Evolutionary conservation across 495 filamentous ascomycete genomes (phyloP).

Genomic region (Tuber calosporum): DNA sequence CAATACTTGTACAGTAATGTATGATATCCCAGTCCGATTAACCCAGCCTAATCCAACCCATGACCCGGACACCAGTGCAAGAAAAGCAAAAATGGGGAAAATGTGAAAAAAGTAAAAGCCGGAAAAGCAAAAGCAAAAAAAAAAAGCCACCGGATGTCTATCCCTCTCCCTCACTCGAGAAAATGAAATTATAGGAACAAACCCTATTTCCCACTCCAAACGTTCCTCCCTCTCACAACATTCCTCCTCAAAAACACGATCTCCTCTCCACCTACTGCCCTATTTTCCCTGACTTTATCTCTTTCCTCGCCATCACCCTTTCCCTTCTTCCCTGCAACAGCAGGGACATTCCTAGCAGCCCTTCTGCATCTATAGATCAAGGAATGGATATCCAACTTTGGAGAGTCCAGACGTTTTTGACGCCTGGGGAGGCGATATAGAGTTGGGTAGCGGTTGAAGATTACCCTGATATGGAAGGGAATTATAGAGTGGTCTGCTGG

Average conservation of each 20-base stretch:
- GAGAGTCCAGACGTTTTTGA: neutral
- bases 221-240: neutral
- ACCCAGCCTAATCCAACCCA: neutral
- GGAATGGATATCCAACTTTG: conserved; percentile 14
- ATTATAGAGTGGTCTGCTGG: neutral
- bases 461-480: conserved; percentile 11
- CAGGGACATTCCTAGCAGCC: conserved; percentile 3
- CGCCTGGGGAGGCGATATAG: conserved; percentile 7
- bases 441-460: conserved; percentile 30
- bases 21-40: neutral
- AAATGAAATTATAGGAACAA: neutral
- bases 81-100: neutral
- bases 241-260: conserved; percentile 31
- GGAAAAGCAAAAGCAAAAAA: neutral
- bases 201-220: neutral
- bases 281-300: conserved; percentile 3
- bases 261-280: conserved; percentile 1
- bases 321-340: neutral
- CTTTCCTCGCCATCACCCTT: neutral
- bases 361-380: conserved; percentile 24
- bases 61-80: conserved; percentile 3
- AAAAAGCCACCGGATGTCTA: neutral
- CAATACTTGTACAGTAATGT: neutral
- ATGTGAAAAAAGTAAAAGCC: neutral
- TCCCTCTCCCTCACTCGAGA: neutral